A percentile compares a stretch with the other conserved stretches of the same genome.
Evolutionary conservation across 208 protist species (phyloP).

Genomic region (Acanthamoeba lenticulata): DNA sequence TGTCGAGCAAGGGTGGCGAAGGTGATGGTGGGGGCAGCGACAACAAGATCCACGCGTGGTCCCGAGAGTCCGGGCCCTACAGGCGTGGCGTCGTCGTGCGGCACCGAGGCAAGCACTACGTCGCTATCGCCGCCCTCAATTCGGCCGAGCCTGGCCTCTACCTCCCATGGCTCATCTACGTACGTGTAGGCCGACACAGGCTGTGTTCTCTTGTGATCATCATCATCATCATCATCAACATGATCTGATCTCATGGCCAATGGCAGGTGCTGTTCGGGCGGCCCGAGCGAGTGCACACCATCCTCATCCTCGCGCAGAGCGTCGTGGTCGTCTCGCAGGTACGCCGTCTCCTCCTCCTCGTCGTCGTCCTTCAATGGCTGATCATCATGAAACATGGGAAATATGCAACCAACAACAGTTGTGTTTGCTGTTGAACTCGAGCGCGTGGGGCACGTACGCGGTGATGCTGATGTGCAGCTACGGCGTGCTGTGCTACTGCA

Average conservation of each 20-base stretch:
- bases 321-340: constrained; percentile 39
- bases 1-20: too few relatives aligned
- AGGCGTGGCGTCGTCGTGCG: constrained; percentile 39
- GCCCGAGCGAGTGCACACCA: constrained; percentile 47
- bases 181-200: too few relatives aligned
- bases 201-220: not conserved
- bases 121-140: constrained; percentile 34
- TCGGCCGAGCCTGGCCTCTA: constrained; percentile 3
- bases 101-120: constrained; percentile 56
- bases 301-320: constrained; percentile 42
- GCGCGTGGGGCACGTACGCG: constrained; percentile 31
- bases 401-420: not conserved
- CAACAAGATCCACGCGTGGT: not conserved
- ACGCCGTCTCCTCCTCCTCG: not conserved
- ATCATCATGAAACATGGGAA: not conserved
- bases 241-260: not conserved
- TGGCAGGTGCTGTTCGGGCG: constrained; percentile 38
- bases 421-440: constrained; percentile 50
- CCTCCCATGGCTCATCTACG: constrained; percentile 62
- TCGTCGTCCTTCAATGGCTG: too few relatives aligned
- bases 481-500: constrained; percentile 39
- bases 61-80: constrained; percentile 21
- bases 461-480: constrained; percentile 64
- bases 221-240: not conserved
- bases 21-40: not conserved